Evolutionary conservation across 2,329 filamentous ascomycete genomes (phyloP).

Genomic region (Fusarium secorum): DNA sequence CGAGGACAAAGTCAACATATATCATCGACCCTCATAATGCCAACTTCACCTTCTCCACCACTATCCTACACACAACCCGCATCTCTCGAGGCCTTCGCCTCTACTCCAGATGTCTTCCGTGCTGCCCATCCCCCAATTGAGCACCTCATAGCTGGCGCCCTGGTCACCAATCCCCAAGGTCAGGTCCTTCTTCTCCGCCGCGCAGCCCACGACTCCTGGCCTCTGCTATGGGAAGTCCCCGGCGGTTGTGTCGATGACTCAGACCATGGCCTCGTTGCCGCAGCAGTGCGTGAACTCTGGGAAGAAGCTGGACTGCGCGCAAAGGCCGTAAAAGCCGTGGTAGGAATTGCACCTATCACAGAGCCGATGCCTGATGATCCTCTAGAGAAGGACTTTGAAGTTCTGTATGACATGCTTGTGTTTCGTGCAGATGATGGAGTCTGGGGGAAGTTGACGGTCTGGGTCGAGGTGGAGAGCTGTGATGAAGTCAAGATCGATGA

Average conservation of each 20-base stretch:
- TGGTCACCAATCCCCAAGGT: conserved; percentile 33
- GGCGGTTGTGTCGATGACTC: conserved; percentile 36
- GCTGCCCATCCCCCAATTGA: conserved; percentile 32
- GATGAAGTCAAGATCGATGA: conserved; percentile 44
- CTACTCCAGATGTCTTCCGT: conserved; percentile 25
- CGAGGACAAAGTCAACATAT: not conserved
- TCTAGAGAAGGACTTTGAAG: conserved; percentile 34
- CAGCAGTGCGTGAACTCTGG: conserved; percentile 54
- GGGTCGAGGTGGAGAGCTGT: conserved; percentile 41
- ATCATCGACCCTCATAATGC: not conserved
- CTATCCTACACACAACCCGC: conserved; percentile 26
- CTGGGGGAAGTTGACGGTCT: conserved; percentile 44
- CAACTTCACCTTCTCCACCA: conserved; percentile 9
- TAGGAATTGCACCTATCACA: conserved; percentile 8
- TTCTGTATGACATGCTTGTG: conserved; percentile 32
- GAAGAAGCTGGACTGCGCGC: conserved; percentile 55
- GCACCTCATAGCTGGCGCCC: conserved; percentile 37
- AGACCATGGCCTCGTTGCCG: conserved; percentile 35
- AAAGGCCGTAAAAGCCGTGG: conserved; percentile 35
- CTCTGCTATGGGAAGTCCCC: conserved; percentile 40
- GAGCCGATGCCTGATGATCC: conserved; percentile 4
- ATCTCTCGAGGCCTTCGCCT: conserved; percentile 23
- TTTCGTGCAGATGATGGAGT: conserved; percentile 36
- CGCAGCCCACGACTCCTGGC: conserved; percentile 41
- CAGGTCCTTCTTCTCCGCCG: conserved; percentile 39